Evolutionary conservation across 495 filamentous ascomycete species (phyloP).

Genomic region (Platismatia glauca): DNA sequence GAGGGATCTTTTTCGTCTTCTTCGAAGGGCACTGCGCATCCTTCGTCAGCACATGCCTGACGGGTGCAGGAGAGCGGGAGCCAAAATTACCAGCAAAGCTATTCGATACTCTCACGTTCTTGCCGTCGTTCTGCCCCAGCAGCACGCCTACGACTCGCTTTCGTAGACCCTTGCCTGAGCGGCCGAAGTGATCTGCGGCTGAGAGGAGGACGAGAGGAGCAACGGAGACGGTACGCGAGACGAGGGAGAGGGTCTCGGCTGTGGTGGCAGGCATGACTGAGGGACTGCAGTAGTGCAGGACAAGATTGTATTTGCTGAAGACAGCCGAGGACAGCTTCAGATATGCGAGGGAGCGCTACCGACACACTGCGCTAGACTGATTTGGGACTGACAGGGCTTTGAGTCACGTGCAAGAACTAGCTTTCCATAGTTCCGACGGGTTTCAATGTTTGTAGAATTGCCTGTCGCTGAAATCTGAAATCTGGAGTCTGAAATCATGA

Average conservation of each 20-base stretch:
- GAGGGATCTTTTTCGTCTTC: constrained; percentile 98
- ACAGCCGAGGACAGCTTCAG: not conserved
- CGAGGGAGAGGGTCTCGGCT: constrained; percentile 85
- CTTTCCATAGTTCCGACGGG: too few relatives aligned
- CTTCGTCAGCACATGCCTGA: not conserved
- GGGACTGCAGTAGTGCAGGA: not conserved
- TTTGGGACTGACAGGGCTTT: not conserved
- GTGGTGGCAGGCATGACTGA: constrained; percentile 79
- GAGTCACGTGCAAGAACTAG: too few relatives aligned
- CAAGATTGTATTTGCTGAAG: not conserved
- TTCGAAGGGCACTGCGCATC: constrained; percentile 78
- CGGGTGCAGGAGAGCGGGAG: constrained; percentile 9
- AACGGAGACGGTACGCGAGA: constrained; percentile 89
- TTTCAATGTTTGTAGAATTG: too few relatives aligned
- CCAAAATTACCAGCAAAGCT: constrained; percentile 79
- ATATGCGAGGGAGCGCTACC: not conserved
- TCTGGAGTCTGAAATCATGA: too few relatives aligned
- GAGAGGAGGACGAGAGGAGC: constrained; percentile 96
- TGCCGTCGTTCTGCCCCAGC: constrained; percentile 89
- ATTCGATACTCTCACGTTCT: constrained; percentile 94
- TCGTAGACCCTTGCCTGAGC: constrained; percentile 75
- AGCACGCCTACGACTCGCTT: constrained; percentile 96
- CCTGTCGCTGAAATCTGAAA: too few relatives aligned
- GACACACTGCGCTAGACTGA: not conserved
- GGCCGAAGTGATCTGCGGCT: constrained; percentile 96